A percentile compares a stretch with the other conserved stretches of the same genome.
phyloP scores from a whole-genome alignment of 306 rosid species.

The Coriaria nepalensis region DNA sequence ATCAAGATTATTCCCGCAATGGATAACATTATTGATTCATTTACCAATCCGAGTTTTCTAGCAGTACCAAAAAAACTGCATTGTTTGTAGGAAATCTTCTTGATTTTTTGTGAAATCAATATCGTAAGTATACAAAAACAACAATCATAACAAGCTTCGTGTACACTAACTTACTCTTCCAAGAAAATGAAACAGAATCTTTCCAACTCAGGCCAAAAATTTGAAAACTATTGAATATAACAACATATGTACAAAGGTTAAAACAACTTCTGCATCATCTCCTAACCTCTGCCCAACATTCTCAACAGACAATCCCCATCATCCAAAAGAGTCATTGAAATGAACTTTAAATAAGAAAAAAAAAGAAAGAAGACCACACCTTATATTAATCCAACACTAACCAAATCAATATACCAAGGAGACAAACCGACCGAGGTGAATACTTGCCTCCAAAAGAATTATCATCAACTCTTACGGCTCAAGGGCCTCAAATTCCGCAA shows the following conservation, averaged over 20 bases:
- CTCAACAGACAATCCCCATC: slow-evolving; percentile 27
- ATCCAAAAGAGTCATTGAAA: not conserved
- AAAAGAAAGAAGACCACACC: slow-evolving; percentile 27
- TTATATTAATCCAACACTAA: slow-evolving; percentile 38
- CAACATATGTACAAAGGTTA: slow-evolving; percentile 67
- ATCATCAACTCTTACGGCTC: slow-evolving; percentile 28
- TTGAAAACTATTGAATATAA: slow-evolving; percentile 43
- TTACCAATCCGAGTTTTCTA: too few relatives aligned
- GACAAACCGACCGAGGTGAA: slow-evolving; percentile 27
- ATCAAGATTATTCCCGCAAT: too few relatives aligned
- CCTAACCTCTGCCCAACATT: slow-evolving; percentile 28
- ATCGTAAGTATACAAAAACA: too few relatives aligned
- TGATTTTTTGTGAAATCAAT: too few relatives aligned
- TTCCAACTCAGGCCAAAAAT: slow-evolving; percentile 15
- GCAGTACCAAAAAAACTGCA: too few relatives aligned
- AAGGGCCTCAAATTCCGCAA: slow-evolving; percentile 33
- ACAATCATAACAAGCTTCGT: too few relatives aligned
- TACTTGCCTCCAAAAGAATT: slow-evolving; percentile 83
- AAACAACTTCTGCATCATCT: slow-evolving; percentile 21
- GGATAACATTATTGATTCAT: too few relatives aligned
- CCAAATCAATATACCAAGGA: slow-evolving; percentile 57
- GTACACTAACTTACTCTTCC: too few relatives aligned
- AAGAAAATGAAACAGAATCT: too few relatives aligned
- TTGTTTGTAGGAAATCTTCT: too few relatives aligned
- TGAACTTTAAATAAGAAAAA: slow-evolving; percentile 20